Evolutionary conservation across 2,329 filamentous ascomycete species (phyloP), one percentile per base, ranked within the genome.

Genomic region (Lachnum nothofagi): DNA sequence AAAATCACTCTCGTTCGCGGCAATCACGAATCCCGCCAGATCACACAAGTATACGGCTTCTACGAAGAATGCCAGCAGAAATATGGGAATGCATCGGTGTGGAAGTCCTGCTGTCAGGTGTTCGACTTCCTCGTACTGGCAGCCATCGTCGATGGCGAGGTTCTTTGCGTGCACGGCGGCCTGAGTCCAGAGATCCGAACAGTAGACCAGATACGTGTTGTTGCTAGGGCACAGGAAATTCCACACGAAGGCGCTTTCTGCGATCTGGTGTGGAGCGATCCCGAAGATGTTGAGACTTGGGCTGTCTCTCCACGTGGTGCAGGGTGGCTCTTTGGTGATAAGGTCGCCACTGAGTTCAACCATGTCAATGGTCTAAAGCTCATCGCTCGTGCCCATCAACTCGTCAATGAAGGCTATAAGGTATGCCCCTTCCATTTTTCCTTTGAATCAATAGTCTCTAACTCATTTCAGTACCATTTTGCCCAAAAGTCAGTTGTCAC

Each of bases 401-500:
- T 88, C 19, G 85, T 88, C 55, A 87, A 88, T 60, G 84, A 88
- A 68, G 84, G 84, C 49, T 88, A 86, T 72, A 88, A 88, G 67
- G 75, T 76, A 67, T 19, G 16, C 23, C 19, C n/a, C 37, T 7
- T 7, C 40, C 34, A 10, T 27, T 29, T 27, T 6, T 24, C 5
- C 20, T 39, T 34, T 16, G 31, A 35, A 35, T 16, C 47, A 12
- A 47, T 54, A 16, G 16, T 5, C 14, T 8, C 64, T 72, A 60
- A 72, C 53, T 24, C 23, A 25, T 5, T 44, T 27, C 48, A 88
- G 80, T 97, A 94, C 67, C 91, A 97, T 67, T 97, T 97, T 70
- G 79, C 86, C 46, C 88, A 95, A 67, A 91, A 93, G 71, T 94
- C 94, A 10, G 91, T 96, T 35, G 91, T 95, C 16, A 86, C 83